phyloP scores from a whole-genome alignment of 2,329 filamentous ascomycete genomes.

The Aspergillus quadricinctus region DNA sequence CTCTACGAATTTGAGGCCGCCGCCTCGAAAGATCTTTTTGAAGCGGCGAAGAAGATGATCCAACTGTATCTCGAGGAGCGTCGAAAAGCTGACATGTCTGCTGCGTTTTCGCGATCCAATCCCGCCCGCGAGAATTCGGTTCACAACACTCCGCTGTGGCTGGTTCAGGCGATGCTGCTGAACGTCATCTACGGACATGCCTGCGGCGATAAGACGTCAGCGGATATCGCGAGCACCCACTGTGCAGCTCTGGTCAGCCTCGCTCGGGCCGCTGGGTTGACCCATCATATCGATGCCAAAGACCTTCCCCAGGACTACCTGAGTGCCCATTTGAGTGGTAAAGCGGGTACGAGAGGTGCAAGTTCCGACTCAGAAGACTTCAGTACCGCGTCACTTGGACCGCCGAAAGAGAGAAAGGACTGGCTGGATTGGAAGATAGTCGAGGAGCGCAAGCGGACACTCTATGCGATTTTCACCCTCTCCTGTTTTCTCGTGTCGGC shows the following conservation, averaged over 20 bases:
- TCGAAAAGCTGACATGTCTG: conserved; percentile 74
- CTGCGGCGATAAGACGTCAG: conserved; percentile 83
- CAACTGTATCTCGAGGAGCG: conserved; percentile 87
- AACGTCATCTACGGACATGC: conserved; percentile 96
- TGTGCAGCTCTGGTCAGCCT: conserved; percentile 87
- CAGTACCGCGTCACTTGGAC: conserved; percentile 31
- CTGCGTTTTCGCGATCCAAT: conserved; percentile 51
- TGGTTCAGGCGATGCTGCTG: conserved; percentile 93
- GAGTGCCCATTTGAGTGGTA: conserved; percentile 51
- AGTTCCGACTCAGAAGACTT: conserved; percentile 27
- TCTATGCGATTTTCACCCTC: conserved; percentile 85
- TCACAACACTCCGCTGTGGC: conserved; percentile 80
- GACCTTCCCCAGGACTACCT: conserved; percentile 37
- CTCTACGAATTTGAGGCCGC: conserved; percentile 81
- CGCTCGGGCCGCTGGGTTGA: conserved; percentile 79
- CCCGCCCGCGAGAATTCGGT: conserved; percentile 57
- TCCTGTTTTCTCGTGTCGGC: conserved; percentile 87
- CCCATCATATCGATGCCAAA: conserved; percentile 42
- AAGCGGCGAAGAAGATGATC: conserved; percentile 93
- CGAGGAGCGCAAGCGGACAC: conserved; percentile 88
- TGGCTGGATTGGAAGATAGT: conserved; percentile 86
- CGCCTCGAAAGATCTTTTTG: conserved; percentile 80
- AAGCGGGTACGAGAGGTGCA: conserved; percentile 43
- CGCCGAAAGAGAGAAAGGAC: conserved; percentile 46
- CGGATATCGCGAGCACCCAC: conserved; percentile 88